A percentile compares a stretch with the other conserved stretches of the same genome.
These are phyloP conservation scores for Alternaria metachromatica DNA, from an alignment of 2,329 filamentous ascomycete genomes.

Conservation along the genomic window DNA sequence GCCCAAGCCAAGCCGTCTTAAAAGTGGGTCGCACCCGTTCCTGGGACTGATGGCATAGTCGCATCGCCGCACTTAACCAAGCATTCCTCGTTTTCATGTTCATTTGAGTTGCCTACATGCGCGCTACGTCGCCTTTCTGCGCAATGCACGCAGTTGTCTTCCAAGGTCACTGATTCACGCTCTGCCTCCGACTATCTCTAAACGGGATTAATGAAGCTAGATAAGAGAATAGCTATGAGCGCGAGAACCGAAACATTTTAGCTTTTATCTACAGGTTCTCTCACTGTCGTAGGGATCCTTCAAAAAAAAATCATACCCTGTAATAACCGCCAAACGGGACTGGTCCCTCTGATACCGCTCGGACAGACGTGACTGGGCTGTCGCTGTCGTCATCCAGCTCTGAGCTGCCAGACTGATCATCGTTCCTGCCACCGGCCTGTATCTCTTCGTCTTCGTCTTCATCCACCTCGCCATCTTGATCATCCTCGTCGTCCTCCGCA, in stretches of 20 bases:
- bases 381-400: constrained; percentile 20
- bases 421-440: constrained; percentile 17
- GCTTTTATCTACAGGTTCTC: no score
- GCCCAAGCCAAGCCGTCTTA: constrained; percentile 26
- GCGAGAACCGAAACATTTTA: no score
- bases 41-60: constrained; percentile 15
- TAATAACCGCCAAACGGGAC: constrained; percentile 35
- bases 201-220: neutral
- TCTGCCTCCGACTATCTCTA: neutral
- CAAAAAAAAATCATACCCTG: constrained; percentile 13
- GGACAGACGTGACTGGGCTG: constrained; percentile 15
- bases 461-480: constrained; percentile 21
- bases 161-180: neutral
- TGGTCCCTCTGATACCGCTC: constrained; percentile 25
- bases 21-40: constrained; percentile 25
- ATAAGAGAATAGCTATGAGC: neutral
- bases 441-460: constrained; percentile 25
- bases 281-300: no score
- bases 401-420: constrained; percentile 23
- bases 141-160: neutral
- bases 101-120: no score
- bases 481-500: constrained; percentile 25
- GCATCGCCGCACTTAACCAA: neutral
- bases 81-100: neutral
- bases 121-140: neutral